Percentiles rank a stretch among this genome's conserved stretches.
Conservation (phyloP, 2,329 filamentous ascomycete species). For the Aspergillus udagawae region DNA sequence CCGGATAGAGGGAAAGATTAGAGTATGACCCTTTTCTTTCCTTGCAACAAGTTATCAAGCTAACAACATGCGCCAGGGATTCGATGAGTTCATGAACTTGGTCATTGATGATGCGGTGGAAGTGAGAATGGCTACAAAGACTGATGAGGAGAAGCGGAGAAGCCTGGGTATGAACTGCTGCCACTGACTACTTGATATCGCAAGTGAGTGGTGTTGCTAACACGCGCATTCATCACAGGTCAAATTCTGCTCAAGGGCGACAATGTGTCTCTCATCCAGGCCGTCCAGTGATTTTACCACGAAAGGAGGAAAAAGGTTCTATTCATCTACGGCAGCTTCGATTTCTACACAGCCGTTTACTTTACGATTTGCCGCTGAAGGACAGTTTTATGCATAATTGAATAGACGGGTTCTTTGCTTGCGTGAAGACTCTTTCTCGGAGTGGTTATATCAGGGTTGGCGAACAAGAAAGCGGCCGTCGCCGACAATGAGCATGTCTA, state of each 20-base stretch:
- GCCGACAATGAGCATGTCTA: constrained; percentile 74
- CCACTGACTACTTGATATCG: constrained; percentile 7
- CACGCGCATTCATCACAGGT: constrained; percentile 45
- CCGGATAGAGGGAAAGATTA: constrained; percentile 92
- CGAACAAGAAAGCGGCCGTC: constrained; percentile 55
- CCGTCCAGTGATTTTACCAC: constrained; percentile 31
- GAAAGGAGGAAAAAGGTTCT: background rate
- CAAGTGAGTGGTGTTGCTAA: background rate
- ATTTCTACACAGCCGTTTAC: constrained; percentile 10
- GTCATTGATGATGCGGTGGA: constrained; percentile 94
- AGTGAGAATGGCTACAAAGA: constrained; percentile 80
- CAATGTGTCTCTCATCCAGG: constrained; percentile 78
- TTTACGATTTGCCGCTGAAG: constrained; percentile 16
- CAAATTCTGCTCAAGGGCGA: constrained; percentile 86
- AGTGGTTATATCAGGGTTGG: constrained; percentile 20
- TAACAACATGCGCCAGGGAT: constrained; percentile 60
- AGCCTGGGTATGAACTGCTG: constrained; percentile 62
- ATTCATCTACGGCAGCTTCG: constrained; percentile 7
- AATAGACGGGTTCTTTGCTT: constrained; percentile 17
- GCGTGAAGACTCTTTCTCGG: constrained; percentile 15
- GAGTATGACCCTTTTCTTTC: constrained; percentile 53
- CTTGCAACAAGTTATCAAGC: constrained; percentile 1
- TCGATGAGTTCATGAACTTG: constrained; percentile 99
- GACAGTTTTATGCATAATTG: constrained; percentile 14
- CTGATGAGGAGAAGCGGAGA: constrained; percentile 72